Conservation (phyloP, 2,329 filamentous ascomycete genomes). For the Calonectria montana region DNA sequence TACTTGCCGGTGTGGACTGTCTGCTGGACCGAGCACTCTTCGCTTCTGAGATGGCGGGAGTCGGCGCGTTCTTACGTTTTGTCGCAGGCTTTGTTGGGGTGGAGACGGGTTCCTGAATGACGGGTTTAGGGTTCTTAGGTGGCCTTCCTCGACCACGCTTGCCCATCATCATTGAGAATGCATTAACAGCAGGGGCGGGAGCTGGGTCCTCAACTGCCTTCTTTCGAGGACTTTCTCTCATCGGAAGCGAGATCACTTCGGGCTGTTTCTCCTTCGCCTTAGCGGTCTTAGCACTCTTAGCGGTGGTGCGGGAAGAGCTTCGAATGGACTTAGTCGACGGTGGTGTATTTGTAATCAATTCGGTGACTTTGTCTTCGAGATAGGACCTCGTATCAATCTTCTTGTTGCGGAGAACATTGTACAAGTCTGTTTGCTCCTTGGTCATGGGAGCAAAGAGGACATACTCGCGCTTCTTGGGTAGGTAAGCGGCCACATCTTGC, state of each 20-base stretch:
- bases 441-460: slow-evolving; percentile 95
- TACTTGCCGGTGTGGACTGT: slow-evolving; percentile 76
- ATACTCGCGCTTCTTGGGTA: slow-evolving; percentile 98
- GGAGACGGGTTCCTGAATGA: slow-evolving; percentile 26
- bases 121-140: slow-evolving; percentile 39
- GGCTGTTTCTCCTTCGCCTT: slow-evolving; percentile 12
- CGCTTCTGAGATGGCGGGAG: slow-evolving; percentile 48
- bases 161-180: slow-evolving; percentile 67
- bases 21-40: slow-evolving; percentile 84
- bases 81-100: slow-evolving; percentile 32
- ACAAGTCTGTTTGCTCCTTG: slow-evolving; percentile 89
- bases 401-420: slow-evolving; percentile 73
- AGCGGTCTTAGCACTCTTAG: slow-evolving; percentile 21
- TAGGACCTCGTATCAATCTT: slow-evolving; percentile 75
- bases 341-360: slow-evolving; percentile 62
- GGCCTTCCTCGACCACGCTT: slow-evolving; percentile 46
- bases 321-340: slow-evolving; percentile 46
- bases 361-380: slow-evolving; percentile 81
- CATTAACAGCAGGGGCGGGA: slow-evolving; percentile 50
- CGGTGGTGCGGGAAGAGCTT: slow-evolving; percentile 52
- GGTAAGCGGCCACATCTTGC: slow-evolving; percentile 87
- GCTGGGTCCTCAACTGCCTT: slow-evolving; percentile 40
- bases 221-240: slow-evolving; percentile 51
- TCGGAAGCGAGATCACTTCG: slow-evolving; percentile 45
- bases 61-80: slow-evolving; percentile 50